Evolutionary conservation across 139 green algal genomes (phyloP), one percentile per base, ranked within the genome.

Genomic region (Chlorella sp.): DNA sequence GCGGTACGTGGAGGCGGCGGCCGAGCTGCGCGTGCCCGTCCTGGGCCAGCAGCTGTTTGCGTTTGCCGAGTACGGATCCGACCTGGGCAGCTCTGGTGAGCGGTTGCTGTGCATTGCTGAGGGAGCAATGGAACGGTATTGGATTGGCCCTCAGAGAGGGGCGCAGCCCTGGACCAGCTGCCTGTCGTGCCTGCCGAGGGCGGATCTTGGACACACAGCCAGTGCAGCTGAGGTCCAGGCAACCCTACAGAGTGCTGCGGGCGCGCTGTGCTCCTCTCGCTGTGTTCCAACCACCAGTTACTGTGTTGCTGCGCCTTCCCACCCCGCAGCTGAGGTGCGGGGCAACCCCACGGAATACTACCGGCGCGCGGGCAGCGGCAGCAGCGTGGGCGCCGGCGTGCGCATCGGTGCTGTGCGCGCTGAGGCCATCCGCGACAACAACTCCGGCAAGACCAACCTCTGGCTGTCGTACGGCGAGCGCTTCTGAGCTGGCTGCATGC

Each of bases 281-380:
- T n/a, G n/a, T n/a, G n/a, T n/a, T n/a, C n/a, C n/a, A n/a, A n/a
- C n/a, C n/a, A n/a, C n/a, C n/a, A n/a, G n/a, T n/a, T n/a, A n/a
- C n/a, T n/a, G n/a, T n/a, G n/a, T n/a, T n/a, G n/a, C n/a, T n/a
- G n/a, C n/a, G n/a, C n/a, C 36, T 16, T 56, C 36, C 21, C 15
- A 30, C 69, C 17, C 23, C 39, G 55, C 76, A 83, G 65, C 88
- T 68, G 67, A 94, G 18, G 88, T 96, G 62, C 70, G 76, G 2
- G 97, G 97, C 64, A 98, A 97, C 88, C 98, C 98, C 17, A 99
- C 95, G 0, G 91, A 95, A 83, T 99, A 96, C 82, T 99, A 97
- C 92, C 81, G 95, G 26, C 94, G 96, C 63, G 88, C 93, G 11
- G 98, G 98, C 3, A 85, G 81, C 23, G 97, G 97, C n/a, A 87